Base-by-base conservation (phyloP, 495 filamentous ascomycete genomes). In the Penicillium herquei region DNA sequence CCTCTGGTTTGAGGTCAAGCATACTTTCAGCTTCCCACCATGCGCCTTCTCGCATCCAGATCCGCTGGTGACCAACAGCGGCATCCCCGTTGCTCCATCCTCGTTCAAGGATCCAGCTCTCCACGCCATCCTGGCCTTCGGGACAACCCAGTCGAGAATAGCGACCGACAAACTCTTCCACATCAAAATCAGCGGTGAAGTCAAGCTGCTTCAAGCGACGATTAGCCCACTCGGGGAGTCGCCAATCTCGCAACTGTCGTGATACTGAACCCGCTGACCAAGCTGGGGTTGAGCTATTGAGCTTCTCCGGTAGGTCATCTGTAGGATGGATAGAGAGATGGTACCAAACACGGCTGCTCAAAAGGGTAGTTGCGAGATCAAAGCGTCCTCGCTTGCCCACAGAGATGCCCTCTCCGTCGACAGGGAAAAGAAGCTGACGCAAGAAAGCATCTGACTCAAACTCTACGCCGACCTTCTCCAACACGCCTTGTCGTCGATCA, bases 11-110 rank as follows among this genome's bases (percentile, higher is more conserved):
- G 54, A 97, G 71, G 66, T 98, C 94, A 30, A 98, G 85, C 89
- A 96, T 96, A 55, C 84, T 89, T 71, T 98, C 94, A 10, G 92
- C 92, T 70, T 98, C 95, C 92, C 94, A 96, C 94, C 94, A 98
- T 9, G 91, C 86, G 46, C 76, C 83, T 67, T 98, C 94, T 40
- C 94, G 81, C 79, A 97, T 92, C 94, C 94, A 98, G 37, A 98
- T 87, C 6, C 94, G 85, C 68, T 96, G 89, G 37, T 85, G 82
- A 51, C 94, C 94, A 40, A 98, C 78, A 17, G 95, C 83, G 3
- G 97, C 93, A 66, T 98, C 95, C 30, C 94, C 94, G 63, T 98
- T 98, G 70, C 90, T 96, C 94, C 94, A 98, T 2, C 94, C 95
- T 41, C 94, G 84, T 70, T 98, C 92, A 41, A 97, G 80, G 48